Base-by-base conservation (phyloP, 2,329 filamentous ascomycete genomes). In the Thielaviopsis ethacetica region DNA sequence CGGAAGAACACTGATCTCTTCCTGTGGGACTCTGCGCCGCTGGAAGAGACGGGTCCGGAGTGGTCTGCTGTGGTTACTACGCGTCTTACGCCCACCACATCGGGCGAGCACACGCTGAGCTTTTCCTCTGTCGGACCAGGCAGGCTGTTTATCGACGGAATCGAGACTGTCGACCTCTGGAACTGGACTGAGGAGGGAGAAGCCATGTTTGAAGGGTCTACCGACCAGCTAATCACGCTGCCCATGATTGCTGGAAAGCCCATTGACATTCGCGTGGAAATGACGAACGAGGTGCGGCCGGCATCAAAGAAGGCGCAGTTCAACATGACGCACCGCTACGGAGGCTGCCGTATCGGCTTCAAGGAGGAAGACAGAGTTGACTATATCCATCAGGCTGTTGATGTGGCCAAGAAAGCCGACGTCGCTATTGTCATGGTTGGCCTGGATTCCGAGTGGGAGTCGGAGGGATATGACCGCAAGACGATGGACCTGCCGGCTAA, bases 401-500 rank as follows among this genome's bases (percentile, higher is more conserved):
- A 80, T 21, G 73, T 76, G 1, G 85, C 85, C 9, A 78, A 72
- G 62, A 73, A 74, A 2, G 80, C 82, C 0, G 84, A 88, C 65
- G 80, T 85, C 15, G 84, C 84, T 2, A 72, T 88, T 6, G 75
- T 88, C 1, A 76, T 87, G 54, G 79, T 86, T 10, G 85, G 85
- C 1, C 73, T 88, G 0, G 84, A 88, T 66, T 80, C 80, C 5
- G 85, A 88, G 67, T 88, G 84, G 84, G 85, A 88, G 66, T 86
- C 83, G 1, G 85, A 88, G 68, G 84, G 84, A 1, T 85, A 85
- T 61, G 84, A 87, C 66, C 77, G 84, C 53, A 86, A 86, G 67
- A 86, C 87, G 64, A 75, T 89, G 62, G 85, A 85, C 17, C 71
- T 88, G 2, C 88, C 85, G 75, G 75, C 67, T 0, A 67, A 71